These are phyloP conservation scores for Salvia splendens DNA, from an alignment of 257 asterid genomes.

Conservation along the genomic window DNA sequence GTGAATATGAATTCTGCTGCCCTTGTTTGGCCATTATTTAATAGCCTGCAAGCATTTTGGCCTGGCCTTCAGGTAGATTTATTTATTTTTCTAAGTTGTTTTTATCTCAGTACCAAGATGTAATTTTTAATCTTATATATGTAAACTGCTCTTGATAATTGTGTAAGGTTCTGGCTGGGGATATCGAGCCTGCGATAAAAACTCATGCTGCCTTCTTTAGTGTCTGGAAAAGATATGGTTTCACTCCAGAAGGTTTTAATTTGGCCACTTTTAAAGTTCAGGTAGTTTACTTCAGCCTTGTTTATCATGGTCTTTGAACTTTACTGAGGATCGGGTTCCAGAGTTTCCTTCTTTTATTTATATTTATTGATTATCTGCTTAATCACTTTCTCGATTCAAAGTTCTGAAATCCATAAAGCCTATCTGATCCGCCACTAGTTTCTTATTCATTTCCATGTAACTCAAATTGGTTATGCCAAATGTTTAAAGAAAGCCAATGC, in stretches of 20 bases:
- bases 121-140: constrained; percentile 25
- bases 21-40: constrained; percentile 96
- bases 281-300: constrained; percentile 46
- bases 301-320: constrained; percentile 18
- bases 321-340: constrained; percentile 13
- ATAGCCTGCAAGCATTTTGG: constrained; percentile 99
- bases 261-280: constrained; percentile 86
- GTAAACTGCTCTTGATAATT: constrained; percentile 34
- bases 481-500: neutral
- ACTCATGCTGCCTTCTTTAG: constrained; percentile 95
- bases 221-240: constrained; percentile 93
- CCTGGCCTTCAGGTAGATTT: constrained; percentile 93
- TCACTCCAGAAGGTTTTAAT: constrained; percentile 99
- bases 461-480: neutral
- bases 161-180: constrained; percentile 97
- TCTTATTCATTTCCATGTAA: neutral
- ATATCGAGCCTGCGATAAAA: constrained; percentile 89
- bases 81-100: constrained; percentile 13
- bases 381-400: neutral
- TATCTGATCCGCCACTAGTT: neutral
- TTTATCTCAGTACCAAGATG: constrained; percentile 10
- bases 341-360: neutral
- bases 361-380: neutral
- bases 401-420: neutral
- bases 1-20: constrained; percentile 98